These are phyloP conservation scores for Cordyceps pruinosa DNA, from an alignment of 2,329 filamentous ascomycete genomes.

Conservation along the genomic window DNA sequence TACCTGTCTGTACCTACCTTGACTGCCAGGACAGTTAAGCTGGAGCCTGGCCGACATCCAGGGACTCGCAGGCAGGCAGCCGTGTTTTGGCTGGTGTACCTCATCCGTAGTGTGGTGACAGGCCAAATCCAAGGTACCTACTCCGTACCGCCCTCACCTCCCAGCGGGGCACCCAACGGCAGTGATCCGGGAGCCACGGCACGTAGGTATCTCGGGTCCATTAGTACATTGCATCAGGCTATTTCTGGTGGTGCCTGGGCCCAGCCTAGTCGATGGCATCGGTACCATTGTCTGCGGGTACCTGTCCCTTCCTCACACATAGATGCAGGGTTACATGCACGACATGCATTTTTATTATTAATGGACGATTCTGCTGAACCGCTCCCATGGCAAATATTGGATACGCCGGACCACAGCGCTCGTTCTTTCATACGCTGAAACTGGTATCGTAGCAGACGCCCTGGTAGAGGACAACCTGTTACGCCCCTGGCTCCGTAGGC, in stretches of 20 bases:
- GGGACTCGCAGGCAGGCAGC: conserved; percentile 3
- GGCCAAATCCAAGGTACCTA: not conserved
- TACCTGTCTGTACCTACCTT: too few species aligned
- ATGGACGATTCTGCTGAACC: not conserved
- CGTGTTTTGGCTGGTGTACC: not conserved
- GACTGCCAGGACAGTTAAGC: not conserved
- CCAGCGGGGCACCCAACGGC: not conserved
- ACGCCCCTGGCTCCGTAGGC: not conserved
- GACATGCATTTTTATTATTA: not conserved
- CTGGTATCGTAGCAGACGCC: not conserved
- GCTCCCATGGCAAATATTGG: not conserved
- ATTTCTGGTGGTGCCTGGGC: not conserved
- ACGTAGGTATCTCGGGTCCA: not conserved
- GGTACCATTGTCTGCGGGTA: not conserved
- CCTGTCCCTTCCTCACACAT: not conserved
- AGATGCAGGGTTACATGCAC: not conserved
- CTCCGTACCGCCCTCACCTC: too few species aligned
- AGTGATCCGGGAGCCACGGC: not conserved
- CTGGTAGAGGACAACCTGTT: not conserved
- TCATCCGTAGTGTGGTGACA: not conserved
- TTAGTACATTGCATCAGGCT: not conserved
- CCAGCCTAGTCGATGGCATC: too few species aligned
- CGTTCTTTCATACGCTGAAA: not conserved
- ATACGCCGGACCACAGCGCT: not conserved
- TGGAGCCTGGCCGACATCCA: conserved; percentile 3